These are phyloP conservation scores for Ambrosiella xylebori DNA, from an alignment of 2,329 filamentous ascomycete genomes.

Conservation along the genomic window DNA sequence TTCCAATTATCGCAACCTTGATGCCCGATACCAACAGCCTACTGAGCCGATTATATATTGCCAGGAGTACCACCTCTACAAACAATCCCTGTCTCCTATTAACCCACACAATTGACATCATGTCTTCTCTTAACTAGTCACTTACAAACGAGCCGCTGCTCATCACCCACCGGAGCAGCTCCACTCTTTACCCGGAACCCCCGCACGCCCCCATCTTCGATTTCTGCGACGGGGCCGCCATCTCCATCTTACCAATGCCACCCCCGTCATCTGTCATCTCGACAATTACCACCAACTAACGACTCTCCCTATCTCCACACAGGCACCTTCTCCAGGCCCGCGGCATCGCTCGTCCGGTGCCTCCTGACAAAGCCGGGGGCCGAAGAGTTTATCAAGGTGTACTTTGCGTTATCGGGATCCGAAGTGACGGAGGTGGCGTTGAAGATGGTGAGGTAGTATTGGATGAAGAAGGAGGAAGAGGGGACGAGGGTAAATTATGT, in stretches of 20 bases:
- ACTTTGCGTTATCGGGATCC: constrained; percentile 12
- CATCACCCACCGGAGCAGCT: neutral
- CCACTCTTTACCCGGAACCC: neutral
- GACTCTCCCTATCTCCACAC: constrained; percentile 19
- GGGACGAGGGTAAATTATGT: constrained; percentile 25
- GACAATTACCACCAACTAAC: constrained; percentile 38
- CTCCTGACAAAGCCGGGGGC: constrained; percentile 16
- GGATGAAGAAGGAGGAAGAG: constrained; percentile 21
- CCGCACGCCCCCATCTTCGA: constrained; percentile 33
- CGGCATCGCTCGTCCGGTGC: constrained; percentile 18
- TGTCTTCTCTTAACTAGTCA: neutral
- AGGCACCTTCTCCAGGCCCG: constrained; percentile 16
- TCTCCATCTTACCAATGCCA: constrained; percentile 45
- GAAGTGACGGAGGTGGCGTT: constrained; percentile 29
- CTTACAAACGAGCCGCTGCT: neutral
- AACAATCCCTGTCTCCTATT: too few species aligned
- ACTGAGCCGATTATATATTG: too few species aligned
- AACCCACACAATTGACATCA: too few species aligned
- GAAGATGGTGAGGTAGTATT: constrained; percentile 33
- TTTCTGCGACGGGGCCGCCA: constrained; percentile 49
- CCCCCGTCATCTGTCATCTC: constrained; percentile 31
- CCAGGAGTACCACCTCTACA: too few species aligned
- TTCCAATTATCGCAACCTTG: too few species aligned
- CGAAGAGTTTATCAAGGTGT: constrained; percentile 15
- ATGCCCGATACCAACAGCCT: too few species aligned